phyloP scores from a whole-genome alignment of 306 rosid genomes.

The Alnus glutinosa region DNA sequence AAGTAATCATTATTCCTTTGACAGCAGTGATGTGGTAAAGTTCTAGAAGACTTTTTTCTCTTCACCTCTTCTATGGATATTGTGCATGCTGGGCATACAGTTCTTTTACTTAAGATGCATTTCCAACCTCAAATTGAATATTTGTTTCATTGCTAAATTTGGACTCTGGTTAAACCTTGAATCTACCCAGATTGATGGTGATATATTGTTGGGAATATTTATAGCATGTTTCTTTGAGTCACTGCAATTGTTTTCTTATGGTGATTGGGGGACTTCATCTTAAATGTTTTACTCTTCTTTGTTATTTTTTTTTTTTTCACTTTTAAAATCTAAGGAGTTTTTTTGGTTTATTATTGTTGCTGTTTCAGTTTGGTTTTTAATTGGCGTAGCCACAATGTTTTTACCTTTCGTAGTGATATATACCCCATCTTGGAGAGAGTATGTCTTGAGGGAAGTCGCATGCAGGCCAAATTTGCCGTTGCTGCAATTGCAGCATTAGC shows the following conservation, averaged over 20 bases:
- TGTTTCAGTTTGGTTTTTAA: neutral
- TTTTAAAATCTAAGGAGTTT: neutral
- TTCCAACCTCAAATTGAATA: constrained; percentile 1
- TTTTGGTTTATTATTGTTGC: constrained; percentile 9
- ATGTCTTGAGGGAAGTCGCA: constrained; percentile 76
- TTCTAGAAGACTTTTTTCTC: neutral
- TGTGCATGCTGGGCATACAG: neutral
- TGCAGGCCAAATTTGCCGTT: constrained; percentile 73
- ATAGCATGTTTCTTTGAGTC: neutral
- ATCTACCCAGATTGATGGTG: neutral
- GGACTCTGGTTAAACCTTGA: neutral
- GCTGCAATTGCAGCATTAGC: constrained; percentile 67
- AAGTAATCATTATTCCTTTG: neutral
- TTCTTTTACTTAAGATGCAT: constrained; percentile 7
- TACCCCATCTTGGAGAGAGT: constrained; percentile 60
- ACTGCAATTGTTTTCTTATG: neutral
- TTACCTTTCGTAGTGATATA: constrained; percentile 56
- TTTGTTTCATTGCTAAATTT: neutral
- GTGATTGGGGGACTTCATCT: neutral
- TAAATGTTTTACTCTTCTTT: neutral
- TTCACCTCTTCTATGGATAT: neutral
- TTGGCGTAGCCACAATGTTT: constrained; percentile 17
- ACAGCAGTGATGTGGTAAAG: neutral
- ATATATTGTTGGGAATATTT: neutral
- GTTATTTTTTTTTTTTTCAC: neutral